These are phyloP conservation scores for Trichoderma aggressivum DNA, from an alignment of 2,329 filamentous ascomycete species.

Conservation along the genomic window DNA sequence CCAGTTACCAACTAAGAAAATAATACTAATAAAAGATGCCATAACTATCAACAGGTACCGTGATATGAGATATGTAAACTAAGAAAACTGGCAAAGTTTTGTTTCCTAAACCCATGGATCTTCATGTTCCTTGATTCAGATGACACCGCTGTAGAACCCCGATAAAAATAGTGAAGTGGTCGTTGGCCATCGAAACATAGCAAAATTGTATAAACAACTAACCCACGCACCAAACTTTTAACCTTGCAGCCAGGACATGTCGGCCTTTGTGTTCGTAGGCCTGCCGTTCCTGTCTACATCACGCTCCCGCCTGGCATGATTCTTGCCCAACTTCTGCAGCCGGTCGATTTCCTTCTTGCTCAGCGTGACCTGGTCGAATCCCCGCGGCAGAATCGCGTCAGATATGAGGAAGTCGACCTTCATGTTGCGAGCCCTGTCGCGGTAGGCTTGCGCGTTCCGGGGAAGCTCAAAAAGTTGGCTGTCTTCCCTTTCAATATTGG, in stretches of 20 bases:
- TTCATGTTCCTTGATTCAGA: background rate
- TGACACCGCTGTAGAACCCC: background rate
- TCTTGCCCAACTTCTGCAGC: constrained; percentile 43
- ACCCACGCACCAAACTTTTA: background rate
- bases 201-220: background rate
- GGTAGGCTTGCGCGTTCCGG: constrained; percentile 54
- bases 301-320: constrained; percentile 46
- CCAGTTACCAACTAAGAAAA: background rate
- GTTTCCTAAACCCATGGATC: background rate
- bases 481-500: constrained; percentile 32
- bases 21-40: background rate
- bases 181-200: background rate
- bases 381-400: constrained; percentile 43
- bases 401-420: constrained; percentile 51
- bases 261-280: constrained; percentile 36
- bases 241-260: background rate
- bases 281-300: constrained; percentile 42
- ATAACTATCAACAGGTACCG: background rate
- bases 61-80: background rate
- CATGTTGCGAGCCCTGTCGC: constrained; percentile 56
- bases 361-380: constrained; percentile 50
- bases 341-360: constrained; percentile 47
- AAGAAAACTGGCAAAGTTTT: background rate
- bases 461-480: constrained; percentile 38
- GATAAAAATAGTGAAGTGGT: background rate